Conservation (phyloP, 805 yeast species). For the Pichia gijzeniarum region DNA sequence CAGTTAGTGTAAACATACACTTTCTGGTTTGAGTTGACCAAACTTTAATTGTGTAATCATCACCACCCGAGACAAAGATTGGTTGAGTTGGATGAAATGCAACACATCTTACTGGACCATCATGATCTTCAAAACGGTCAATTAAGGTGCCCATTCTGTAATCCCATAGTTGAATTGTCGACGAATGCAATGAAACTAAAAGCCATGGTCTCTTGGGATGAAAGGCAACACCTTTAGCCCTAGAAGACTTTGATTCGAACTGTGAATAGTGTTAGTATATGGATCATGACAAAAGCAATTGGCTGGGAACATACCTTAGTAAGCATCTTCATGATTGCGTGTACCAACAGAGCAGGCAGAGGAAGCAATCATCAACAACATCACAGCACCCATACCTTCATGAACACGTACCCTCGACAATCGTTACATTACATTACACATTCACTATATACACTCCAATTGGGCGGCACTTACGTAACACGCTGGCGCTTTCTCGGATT, state of each 20-base stretch:
- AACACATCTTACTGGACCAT: slow-evolving; percentile 94
- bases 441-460: no score
- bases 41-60: slow-evolving; percentile 89
- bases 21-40: slow-evolving; percentile 93
- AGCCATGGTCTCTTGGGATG: slow-evolving; percentile 96
- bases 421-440: no score
- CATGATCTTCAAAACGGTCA: slow-evolving; percentile 96
- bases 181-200: slow-evolving; percentile 90
- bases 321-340: slow-evolving; percentile 55
- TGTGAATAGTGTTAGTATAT: not conserved
- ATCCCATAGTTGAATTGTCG: slow-evolving; percentile 99
- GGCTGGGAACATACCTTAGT: slow-evolving; percentile 10
- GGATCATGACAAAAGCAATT: not conserved
- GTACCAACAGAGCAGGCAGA: not conserved
- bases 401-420: no score
- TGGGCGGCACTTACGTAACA: no score
- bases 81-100: slow-evolving; percentile 99
- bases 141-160: slow-evolving; percentile 97
- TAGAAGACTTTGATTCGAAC: slow-evolving; percentile 70
- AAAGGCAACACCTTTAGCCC: slow-evolving; percentile 98
- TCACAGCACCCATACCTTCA: not conserved
- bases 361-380: not conserved
- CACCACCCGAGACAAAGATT: slow-evolving; percentile 94
- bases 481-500: not conserved
- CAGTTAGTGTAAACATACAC: slow-evolving; percentile 84